Evolutionary conservation across 2,329 filamentous ascomycete genomes (phyloP), one percentile per base, ranked within the genome.

Genomic region (Aspergillus intermedius): DNA sequence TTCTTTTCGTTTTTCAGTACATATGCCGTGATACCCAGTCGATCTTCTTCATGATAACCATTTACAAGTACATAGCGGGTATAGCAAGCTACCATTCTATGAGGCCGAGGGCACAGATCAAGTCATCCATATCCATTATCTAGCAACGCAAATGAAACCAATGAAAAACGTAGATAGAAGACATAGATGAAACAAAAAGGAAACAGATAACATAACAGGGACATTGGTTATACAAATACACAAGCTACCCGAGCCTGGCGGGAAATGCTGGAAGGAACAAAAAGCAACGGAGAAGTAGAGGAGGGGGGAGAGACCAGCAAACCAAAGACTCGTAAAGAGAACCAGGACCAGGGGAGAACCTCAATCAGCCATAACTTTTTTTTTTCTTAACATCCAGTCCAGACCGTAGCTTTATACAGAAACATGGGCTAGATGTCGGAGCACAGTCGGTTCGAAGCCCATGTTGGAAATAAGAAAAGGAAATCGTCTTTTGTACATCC

Each of bases 161-260:
- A 40, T 21, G 17, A 19, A 40, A 40, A 43, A 17, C n/a, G 41
- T 43, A 6, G 25, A 44, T 44, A 34, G 32, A 32, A 41, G 22
- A 47, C 45, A 40, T 22, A 37, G 34, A 42, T 47, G 40, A 52
- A 49, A 23, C 39, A 46, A 51, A 53, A 19, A 49, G n/a, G 48
- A 45, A 45, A 48, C 17, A 40, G 51, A 53, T 49, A 54, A 54
- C 51, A 56, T 50, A 42, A 54, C 56, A 55, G 55, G 53, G 49
- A 50, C 55, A 58, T 52, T 54, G 53, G 54, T 61, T 63, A 58
- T 67, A 66, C 60, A 66, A 65, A 60, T 67, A 66, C 64, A 67
- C 56, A 54, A 61, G 56, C 60, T 61, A 60, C 58, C 60, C 55
- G 50, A 57, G 57, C 57, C 53, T 13, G 25, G 37, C 15, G 54